A percentile compares a stretch with the other conserved stretches of the same genome.
phyloP scores from a whole-genome alignment of 306 rosid species.

The Glycine soja region DNA sequence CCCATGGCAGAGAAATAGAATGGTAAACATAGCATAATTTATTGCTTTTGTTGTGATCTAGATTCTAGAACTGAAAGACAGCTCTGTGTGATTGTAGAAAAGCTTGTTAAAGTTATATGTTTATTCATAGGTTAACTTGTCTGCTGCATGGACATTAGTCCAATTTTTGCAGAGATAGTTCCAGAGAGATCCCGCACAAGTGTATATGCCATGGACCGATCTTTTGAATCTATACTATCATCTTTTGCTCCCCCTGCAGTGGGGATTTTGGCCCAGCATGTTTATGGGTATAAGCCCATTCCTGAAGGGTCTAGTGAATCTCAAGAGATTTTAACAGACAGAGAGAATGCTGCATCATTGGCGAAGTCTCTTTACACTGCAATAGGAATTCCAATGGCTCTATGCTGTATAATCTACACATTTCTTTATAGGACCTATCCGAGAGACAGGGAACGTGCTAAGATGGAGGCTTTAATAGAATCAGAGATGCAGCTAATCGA shows the following conservation, averaged over 20 bases:
- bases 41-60: conserved; percentile 10
- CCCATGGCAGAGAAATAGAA: conserved; percentile 3
- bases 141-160: conserved; percentile 61
- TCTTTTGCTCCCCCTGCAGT: conserved; percentile 93
- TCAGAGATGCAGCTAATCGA: conserved; percentile 73
- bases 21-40: neutral
- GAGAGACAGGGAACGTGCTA: conserved; percentile 81
- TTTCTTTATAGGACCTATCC: conserved; percentile 85
- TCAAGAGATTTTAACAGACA: conserved; percentile 70
- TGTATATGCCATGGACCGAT: conserved; percentile 89
- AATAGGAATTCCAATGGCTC: conserved; percentile 83
- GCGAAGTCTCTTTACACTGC: conserved; percentile 87
- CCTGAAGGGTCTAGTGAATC: conserved; percentile 59
- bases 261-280: conserved; percentile 84
- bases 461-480: conserved; percentile 67
- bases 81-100: conserved; percentile 1
- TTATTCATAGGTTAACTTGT: conserved; percentile 36
- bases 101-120: conserved; percentile 12
- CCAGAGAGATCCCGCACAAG: conserved; percentile 89
- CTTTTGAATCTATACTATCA: conserved; percentile 84
- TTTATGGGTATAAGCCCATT: conserved; percentile 83
- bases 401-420: conserved; percentile 83
- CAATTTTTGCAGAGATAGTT: conserved; percentile 97
- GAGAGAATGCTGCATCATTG: conserved; percentile 83
- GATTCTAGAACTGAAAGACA: conserved; percentile 11